phyloP scores from a whole-genome alignment of 352 stramenopile genomes.

The Phytophthora fragariaefolia region DNA sequence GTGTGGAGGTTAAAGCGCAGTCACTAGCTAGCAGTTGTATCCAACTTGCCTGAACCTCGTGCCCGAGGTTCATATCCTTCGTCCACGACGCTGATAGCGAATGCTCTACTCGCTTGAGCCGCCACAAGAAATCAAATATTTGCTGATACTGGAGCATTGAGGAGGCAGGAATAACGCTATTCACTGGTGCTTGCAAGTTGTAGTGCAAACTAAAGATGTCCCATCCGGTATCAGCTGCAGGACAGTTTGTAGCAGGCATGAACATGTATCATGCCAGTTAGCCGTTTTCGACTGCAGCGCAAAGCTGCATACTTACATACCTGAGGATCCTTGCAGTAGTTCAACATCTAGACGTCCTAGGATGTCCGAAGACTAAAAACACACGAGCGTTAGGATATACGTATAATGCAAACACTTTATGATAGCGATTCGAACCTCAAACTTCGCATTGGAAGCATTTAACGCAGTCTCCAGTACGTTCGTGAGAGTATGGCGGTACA shows the following conservation, averaged over 20 bases:
- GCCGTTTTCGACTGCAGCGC: not conserved
- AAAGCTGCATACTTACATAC: constrained; percentile 21
- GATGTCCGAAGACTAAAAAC: constrained; percentile 82
- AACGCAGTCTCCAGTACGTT: constrained; percentile 95
- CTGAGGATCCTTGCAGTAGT: constrained; percentile 82
- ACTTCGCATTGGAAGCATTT: constrained; percentile 96
- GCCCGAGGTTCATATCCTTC: constrained; percentile 95
- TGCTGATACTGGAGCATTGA: constrained; percentile 89
- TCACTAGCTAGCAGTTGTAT: not conserved
- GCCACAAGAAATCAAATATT: constrained; percentile 93
- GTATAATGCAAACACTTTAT: not conserved
- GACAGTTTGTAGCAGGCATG: not conserved
- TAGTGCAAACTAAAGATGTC: constrained; percentile 95
- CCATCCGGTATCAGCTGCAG: constrained; percentile 91
- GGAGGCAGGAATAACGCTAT: constrained; percentile 88
- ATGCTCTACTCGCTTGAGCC: constrained; percentile 91
- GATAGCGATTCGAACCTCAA: constrained; percentile 68
- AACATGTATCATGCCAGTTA: not conserved
- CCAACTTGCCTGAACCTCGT: constrained; percentile 86
- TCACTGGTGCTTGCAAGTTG: constrained; percentile 85
- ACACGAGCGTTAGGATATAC: not conserved
- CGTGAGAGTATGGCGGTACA: constrained; percentile 96
- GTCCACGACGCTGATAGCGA: constrained; percentile 97
- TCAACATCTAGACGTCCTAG: constrained; percentile 94
- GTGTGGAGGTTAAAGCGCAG: constrained; percentile 7